Evolutionary conservation across 306 rosid genomes (phyloP).

Genomic region (Cajanus cajan): DNA sequence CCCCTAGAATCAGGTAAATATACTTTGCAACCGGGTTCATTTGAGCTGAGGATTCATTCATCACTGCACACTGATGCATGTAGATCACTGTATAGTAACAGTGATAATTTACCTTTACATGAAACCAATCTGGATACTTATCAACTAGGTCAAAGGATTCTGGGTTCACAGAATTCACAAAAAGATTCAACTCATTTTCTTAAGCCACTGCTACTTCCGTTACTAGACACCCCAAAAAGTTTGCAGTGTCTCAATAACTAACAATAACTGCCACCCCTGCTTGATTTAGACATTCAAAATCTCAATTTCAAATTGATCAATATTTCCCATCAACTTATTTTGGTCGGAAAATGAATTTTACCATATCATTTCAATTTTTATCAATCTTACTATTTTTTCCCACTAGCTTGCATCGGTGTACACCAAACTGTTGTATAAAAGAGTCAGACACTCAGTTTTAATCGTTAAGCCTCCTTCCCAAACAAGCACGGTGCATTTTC

Average conservation of each 20-base stretch:
- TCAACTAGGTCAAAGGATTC: conserved; percentile 5
- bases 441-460: not conserved
- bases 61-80: not conserved
- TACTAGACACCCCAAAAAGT: not conserved
- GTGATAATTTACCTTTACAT: not conserved
- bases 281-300: not conserved
- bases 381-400: not conserved
- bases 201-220: not conserved
- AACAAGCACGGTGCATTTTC: not conserved
- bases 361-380: not conserved
- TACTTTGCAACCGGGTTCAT: not conserved
- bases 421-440: not conserved
- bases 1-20: not conserved
- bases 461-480: not conserved
- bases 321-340: not conserved
- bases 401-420: not conserved
- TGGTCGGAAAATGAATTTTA: not conserved
- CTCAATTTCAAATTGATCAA: not conserved
- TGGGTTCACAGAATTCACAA: not conserved
- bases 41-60: not conserved
- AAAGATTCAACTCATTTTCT: not conserved
- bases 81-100: not conserved
- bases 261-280: not conserved
- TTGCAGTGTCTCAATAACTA: not conserved
- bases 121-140: not conserved